Conservation (phyloP, 2,329 filamentous ascomycete genomes). For the Penicillium sp. region DNA sequence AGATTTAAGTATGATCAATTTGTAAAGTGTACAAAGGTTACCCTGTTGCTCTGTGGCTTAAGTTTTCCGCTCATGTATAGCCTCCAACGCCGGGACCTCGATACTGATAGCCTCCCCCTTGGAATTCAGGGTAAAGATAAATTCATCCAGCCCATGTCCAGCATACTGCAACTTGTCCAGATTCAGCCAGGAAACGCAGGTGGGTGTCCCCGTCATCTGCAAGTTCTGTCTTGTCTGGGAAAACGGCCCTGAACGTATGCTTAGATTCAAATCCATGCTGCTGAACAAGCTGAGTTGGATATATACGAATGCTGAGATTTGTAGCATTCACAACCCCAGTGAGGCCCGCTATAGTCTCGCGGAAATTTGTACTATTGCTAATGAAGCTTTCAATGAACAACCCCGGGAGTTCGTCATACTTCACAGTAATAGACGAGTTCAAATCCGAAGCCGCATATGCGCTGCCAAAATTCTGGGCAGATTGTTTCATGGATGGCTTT, state of each 20-base stretch:
- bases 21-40: not conserved
- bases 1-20: not conserved
- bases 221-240: conserved; percentile 27
- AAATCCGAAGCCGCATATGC: not conserved
- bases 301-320: conserved; percentile 22
- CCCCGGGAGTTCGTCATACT: conserved; percentile 22
- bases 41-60: not conserved
- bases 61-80: conserved; percentile 3
- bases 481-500: conserved; percentile 6
- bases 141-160: conserved; percentile 26
- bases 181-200: conserved; percentile 32
- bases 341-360: conserved; percentile 10
- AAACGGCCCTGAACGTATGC: conserved; percentile 20
- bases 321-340: conserved; percentile 8
- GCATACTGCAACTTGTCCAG: conserved; percentile 25
- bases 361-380: conserved; percentile 23
- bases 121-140: conserved; percentile 28
- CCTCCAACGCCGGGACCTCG: conserved; percentile 19
- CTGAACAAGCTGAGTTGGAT: conserved; percentile 13
- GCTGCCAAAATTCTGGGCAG: conserved; percentile 9
- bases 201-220: conserved; percentile 27
- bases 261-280: conserved; percentile 7
- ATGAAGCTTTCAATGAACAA: conserved; percentile 16
- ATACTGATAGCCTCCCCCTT: conserved; percentile 22
- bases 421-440: conserved; percentile 18